Base-by-base conservation (phyloP, 176 grass and related monocot species). In the Aegilops longissima region DNA sequence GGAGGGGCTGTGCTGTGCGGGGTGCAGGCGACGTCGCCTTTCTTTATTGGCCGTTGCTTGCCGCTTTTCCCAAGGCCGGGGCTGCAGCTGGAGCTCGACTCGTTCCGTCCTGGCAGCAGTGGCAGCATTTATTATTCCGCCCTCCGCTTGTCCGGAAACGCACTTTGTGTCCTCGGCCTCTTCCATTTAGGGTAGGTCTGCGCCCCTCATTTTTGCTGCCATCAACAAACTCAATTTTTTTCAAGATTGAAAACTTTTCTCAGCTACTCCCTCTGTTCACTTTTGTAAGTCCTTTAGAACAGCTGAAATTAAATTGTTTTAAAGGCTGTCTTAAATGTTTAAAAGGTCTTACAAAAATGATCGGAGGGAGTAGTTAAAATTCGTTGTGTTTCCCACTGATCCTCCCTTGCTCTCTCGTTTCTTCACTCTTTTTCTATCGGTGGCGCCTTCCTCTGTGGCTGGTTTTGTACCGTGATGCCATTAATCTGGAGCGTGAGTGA, bases 31-130 rank as follows among this genome's bases (percentile, higher is more conserved):
- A 80, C 81, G 89, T 76, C 61, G 67, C 71, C 56, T 74, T 84
- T 91, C 58, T 87, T 91, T 87, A 87, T 91, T 87, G 85, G 89
- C 81, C 69, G 76, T 84, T 91, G 89, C 89, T 90, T 76, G 81
- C 85, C 66, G 67, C 89, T 87, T 80, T 87, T 76, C 76, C 34
- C 80, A 76, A 84, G 35, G 80, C 79, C 3, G 40, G 40, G 8
- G 38, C 38, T 8, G 20, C 58, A 2, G 4, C 59, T 31, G 63
- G 67, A n/a, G 14, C 49, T 56, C 69, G 35, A 42, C 71, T 35
- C 71, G 61, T 14, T 29, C 31, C 5, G 24, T 0, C 14, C 47
- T 47, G 13, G 44, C 44, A 12, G 42, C 10, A 10, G 4, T 3
- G 0, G 51, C 51, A 7, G 16, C 42, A 12, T 81, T 85, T 61